Conservation (phyloP, 345 rosid species). For the Raphanus sativus region DNA sequence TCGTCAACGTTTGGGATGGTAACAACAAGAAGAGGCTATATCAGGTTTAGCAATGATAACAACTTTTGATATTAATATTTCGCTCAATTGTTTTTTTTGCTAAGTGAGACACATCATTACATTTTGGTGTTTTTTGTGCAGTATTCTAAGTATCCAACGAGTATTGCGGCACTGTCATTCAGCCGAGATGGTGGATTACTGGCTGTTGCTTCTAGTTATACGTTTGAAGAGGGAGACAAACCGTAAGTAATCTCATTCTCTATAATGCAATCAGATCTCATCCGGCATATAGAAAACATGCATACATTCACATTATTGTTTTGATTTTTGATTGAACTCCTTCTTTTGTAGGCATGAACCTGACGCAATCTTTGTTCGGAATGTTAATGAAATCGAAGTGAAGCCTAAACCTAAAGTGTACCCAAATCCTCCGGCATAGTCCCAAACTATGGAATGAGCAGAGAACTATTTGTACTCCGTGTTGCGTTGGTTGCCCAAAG, state of each 20-base stretch:
- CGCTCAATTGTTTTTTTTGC: constrained; percentile 5
- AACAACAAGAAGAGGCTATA: constrained; percentile 95
- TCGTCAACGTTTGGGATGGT: constrained; percentile 93
- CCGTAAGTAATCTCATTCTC: constrained; percentile 51
- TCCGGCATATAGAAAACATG: background rate
- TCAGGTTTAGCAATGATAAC: constrained; percentile 51
- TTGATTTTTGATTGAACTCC: background rate
- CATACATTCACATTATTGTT: background rate
- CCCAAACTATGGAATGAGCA: background rate
- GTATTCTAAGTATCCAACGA: constrained; percentile 91
- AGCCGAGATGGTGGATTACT: constrained; percentile 88
- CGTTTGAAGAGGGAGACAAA: constrained; percentile 93
- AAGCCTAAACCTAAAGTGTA: constrained; percentile 89
- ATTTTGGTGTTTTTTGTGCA: constrained; percentile 27
- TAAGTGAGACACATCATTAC: background rate
- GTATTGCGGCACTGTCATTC: constrained; percentile 88
- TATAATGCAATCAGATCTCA: background rate
- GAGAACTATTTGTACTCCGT: background rate
- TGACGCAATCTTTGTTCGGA: constrained; percentile 80
- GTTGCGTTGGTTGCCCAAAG: background rate
- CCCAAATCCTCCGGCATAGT: constrained; percentile 70
- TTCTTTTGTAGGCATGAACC: constrained; percentile 80
- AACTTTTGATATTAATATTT: background rate
- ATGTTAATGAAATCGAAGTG: constrained; percentile 90
- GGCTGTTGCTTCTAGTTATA: constrained; percentile 96